Conservation (phyloP, 2,329 filamentous ascomycete species). For the Aureobasidium sp. region DNA sequence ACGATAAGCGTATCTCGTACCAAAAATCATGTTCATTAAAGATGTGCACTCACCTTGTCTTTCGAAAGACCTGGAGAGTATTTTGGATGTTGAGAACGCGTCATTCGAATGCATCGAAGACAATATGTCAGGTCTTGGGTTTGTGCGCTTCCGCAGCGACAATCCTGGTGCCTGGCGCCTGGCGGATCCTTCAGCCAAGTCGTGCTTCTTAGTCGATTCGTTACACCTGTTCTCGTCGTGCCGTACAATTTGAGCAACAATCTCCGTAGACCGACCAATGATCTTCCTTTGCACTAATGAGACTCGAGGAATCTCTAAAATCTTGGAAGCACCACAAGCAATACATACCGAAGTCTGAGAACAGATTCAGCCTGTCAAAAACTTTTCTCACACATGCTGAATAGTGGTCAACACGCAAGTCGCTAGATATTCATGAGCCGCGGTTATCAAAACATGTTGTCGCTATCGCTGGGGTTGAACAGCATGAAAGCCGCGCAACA, state of each 20-base stretch:
- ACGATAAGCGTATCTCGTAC: constrained; percentile 6
- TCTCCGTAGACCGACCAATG: not conserved
- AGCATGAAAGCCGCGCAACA: not conserved
- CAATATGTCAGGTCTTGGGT: not conserved
- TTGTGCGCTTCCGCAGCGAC: not conserved
- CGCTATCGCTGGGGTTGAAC: not conserved
- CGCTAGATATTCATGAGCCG: no score
- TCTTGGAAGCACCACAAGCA: not conserved
- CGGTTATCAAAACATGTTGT: no score
- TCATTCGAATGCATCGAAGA: not conserved
- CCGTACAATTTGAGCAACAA: not conserved
- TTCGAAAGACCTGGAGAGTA: not conserved
- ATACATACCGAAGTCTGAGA: not conserved
- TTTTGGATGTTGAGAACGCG: not conserved
- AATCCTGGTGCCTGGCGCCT: not conserved
- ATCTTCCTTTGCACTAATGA: not conserved
- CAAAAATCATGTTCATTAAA: not conserved
- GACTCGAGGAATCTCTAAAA: not conserved
- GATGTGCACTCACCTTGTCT: not conserved
- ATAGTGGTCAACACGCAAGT: not conserved
- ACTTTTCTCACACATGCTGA: not conserved
- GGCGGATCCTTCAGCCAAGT: not conserved
- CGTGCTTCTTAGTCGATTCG: not conserved
- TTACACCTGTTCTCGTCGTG: no score
- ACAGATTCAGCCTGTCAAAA: not conserved